Evolutionary conservation across 2,329 filamentous ascomycete genomes (phyloP).

Genomic region (Calonectria leucothoes): DNA sequence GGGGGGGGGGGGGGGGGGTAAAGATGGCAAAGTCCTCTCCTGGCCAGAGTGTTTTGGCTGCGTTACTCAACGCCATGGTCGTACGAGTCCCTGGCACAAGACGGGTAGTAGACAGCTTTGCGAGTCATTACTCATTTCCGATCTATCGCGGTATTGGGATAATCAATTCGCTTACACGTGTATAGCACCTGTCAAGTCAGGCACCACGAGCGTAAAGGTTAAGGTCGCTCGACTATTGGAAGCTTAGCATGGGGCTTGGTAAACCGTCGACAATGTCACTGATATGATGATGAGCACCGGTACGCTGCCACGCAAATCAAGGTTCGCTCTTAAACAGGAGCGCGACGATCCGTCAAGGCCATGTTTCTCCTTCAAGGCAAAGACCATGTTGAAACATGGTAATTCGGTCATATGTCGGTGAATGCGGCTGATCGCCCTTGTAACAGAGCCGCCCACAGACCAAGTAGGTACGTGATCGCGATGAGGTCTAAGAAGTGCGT

Average conservation of each 20-base stretch:
- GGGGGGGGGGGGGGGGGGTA: no score
- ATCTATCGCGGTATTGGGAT: background rate
- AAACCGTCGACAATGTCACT: background rate
- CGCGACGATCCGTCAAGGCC: background rate
- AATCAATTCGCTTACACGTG: background rate
- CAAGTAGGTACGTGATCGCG: conserved; percentile 12
- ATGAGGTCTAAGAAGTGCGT: background rate
- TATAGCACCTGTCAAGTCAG: background rate
- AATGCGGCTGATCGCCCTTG: conserved; percentile 3
- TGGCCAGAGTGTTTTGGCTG: background rate
- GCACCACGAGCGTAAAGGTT: background rate
- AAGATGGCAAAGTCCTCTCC: background rate
- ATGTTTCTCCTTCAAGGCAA: background rate
- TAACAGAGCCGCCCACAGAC: background rate
- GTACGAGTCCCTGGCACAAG: background rate
- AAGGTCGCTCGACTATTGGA: conserved; percentile 8
- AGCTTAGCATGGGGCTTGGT: conserved; percentile 2
- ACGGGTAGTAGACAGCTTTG: background rate
- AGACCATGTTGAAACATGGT: conserved; percentile 4
- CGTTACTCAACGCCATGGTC: background rate
- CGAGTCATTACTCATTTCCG: conserved; percentile 21
- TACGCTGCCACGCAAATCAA: background rate
- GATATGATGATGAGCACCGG: conserved; percentile 3
- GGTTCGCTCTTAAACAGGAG: background rate
- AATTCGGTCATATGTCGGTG: conserved; percentile 6